Percentiles rank a stretch among this genome's conserved stretches.
Evolutionary conservation across 768 basidiomycete species (phyloP).

Genomic region (Rhodotorula toruloides): DNA sequence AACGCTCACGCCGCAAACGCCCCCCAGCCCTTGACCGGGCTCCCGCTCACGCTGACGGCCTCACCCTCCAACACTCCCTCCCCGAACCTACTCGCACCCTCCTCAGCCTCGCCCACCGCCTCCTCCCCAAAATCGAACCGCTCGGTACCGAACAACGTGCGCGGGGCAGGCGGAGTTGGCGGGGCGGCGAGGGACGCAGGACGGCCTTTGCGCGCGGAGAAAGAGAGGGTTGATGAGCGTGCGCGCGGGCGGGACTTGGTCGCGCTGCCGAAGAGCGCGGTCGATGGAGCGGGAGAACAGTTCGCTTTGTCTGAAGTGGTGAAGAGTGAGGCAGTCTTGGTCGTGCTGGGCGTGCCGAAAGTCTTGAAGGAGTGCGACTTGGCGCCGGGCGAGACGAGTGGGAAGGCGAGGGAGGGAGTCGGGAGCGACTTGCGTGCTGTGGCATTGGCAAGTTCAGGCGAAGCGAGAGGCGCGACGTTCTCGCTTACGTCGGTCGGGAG

Average conservation of each 20-base stretch:
- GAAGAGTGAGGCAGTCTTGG: background rate
- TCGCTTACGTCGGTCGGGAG: slow-evolving; percentile 1
- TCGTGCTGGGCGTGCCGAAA: background rate
- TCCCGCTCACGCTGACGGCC: background rate
- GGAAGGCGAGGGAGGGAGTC: slow-evolving; percentile 16
- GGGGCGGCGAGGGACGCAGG: background rate
- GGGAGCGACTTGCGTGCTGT: slow-evolving; percentile 26
- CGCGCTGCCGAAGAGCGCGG: background rate
- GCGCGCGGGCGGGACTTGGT: background rate
- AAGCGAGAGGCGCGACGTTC: background rate
- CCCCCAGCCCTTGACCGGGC: background rate
- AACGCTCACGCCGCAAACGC: background rate
- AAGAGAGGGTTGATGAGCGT: no score
- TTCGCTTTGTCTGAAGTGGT: background rate
- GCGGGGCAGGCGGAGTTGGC: slow-evolving; percentile 15
- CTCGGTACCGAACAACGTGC: slow-evolving; percentile 28
- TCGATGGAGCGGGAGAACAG: background rate
- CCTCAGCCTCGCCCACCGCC: background rate
- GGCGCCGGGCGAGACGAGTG: slow-evolving; percentile 21
- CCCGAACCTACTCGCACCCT: no score
- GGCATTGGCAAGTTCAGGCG: background rate
- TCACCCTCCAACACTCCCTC: background rate
- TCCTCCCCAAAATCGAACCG: background rate
- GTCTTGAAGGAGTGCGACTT: background rate
- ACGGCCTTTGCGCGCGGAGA: background rate